These are phyloP conservation scores for Trametes meyenii DNA, from an alignment of 768 basidiomycete species.

Conservation along the genomic window DNA sequence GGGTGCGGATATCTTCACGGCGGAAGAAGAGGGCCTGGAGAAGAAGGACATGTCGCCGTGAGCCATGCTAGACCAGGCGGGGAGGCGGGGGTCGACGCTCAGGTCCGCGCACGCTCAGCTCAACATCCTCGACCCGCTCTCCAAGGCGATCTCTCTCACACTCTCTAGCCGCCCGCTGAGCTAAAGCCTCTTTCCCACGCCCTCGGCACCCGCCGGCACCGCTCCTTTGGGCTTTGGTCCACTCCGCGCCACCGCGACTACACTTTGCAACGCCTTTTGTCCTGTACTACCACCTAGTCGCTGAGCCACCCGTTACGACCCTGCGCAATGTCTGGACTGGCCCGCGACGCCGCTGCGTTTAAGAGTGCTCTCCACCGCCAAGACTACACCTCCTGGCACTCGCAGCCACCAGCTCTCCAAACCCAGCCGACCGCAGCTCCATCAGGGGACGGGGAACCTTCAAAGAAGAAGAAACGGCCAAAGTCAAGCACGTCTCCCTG, in stretches of 20 bases:
- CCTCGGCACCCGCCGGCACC: neutral
- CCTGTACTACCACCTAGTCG: slow-evolving; percentile 3
- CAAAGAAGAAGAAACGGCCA: slow-evolving; percentile 58
- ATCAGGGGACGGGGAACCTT: slow-evolving; percentile 52
- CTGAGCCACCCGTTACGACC: no score
- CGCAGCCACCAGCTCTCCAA: slow-evolving; percentile 50
- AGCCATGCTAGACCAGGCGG: slow-evolving; percentile 30
- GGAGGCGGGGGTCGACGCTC: slow-evolving; percentile 6
- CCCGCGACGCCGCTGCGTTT: slow-evolving; percentile 73
- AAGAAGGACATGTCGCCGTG: slow-evolving; percentile 66
- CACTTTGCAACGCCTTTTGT: neutral
- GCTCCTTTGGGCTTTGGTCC: neutral
- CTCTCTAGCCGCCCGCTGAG: slow-evolving; percentile 2
- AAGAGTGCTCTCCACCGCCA: slow-evolving; percentile 64
- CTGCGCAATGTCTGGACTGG: slow-evolving; percentile 61
- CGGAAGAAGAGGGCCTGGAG: slow-evolving; percentile 59
- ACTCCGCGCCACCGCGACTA: neutral
- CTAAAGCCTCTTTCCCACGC: neutral
- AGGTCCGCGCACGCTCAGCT: neutral
- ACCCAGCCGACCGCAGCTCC: slow-evolving; percentile 36
- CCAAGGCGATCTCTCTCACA: neutral
- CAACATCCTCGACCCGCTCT: neutral
- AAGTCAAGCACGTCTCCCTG: slow-evolving; percentile 56
- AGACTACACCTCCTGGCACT: slow-evolving; percentile 78
- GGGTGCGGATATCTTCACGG: slow-evolving; percentile 75